Percentiles rank a stretch among this genome's conserved stretches.
phyloP scores from a whole-genome alignment of 495 filamentous ascomycete species.

The Trichocladium uniseriatum region DNA sequence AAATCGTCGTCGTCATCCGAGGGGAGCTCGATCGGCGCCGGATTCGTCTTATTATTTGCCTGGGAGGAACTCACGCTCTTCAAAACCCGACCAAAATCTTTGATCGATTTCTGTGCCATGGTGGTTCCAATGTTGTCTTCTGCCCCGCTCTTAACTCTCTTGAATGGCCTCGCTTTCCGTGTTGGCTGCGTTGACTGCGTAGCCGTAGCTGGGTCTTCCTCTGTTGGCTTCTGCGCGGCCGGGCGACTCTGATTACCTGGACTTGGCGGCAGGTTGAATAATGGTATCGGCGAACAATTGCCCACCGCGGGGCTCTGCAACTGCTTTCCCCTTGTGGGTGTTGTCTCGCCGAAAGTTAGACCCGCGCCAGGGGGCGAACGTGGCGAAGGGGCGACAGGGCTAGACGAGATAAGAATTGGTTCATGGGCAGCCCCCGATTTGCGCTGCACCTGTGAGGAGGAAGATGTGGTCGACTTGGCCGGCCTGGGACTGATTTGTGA shows the following conservation, averaged over 20 bases:
- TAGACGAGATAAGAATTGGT: slow-evolving; percentile 38
- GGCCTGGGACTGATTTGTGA: slow-evolving; percentile 30
- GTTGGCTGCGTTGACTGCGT: background rate
- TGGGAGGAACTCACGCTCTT: background rate
- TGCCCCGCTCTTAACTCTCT: slow-evolving; percentile 20
- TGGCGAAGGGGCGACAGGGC: slow-evolving; percentile 25
- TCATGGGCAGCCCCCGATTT: slow-evolving; percentile 12
- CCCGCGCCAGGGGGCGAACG: slow-evolving; percentile 9
- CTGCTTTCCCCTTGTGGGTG: slow-evolving; percentile 8
- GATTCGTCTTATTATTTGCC: background rate
- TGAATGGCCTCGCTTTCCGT: slow-evolving; percentile 14
- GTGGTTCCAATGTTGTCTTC: background rate
- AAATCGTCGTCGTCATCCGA: slow-evolving; percentile 14
- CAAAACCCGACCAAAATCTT: slow-evolving; percentile 7
- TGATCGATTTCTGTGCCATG: slow-evolving; percentile 15
- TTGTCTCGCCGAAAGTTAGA: background rate
- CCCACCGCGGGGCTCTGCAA: background rate
- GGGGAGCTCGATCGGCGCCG: slow-evolving; percentile 1
- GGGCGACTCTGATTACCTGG: background rate
- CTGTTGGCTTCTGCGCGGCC: background rate
- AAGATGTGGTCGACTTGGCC: slow-evolving; percentile 14
- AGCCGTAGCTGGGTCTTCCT: background rate
- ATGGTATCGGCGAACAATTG: background rate
- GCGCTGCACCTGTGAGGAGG: background rate
- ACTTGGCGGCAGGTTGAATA: background rate